Evolutionary conservation across 1,139 yeast species (phyloP), one percentile per base, ranked within the genome.

Genomic region (Scheffersomyces stambukii): DNA sequence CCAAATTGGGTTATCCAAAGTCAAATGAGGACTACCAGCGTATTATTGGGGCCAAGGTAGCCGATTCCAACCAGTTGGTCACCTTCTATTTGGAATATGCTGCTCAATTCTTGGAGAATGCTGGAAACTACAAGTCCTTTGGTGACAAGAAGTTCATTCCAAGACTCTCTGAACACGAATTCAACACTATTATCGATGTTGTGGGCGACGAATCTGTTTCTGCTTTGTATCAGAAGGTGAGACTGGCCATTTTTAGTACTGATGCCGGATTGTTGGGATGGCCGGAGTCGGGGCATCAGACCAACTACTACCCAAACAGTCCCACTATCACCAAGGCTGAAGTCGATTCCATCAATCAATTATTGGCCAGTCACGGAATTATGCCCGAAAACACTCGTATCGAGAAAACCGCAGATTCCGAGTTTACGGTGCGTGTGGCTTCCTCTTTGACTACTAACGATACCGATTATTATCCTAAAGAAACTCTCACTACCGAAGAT

Each of bases 101-200:
- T 6, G 74, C 89, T 17, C 95, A 84, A 56, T 81, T 86, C 48
- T 63, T 86, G 46, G 67, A 81, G 29, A 86, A 86, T 54, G 66
- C 81, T 50, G 96, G 96, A 39, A 86, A 86, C 54, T 86, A 76
- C 66, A 85, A 84, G 59, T 81, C 93, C 1, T 86, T 86, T 57
- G 96, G 96, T 38, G 95, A 86, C 57, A 75, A 75, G 41, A 86
- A 86, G 57, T 85, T 85, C 50, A 67, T 86, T 41, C 96, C 96
- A 21, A 61, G 75, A 26, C 47, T 84, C 23, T 30, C 65, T 1
- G 46, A 43, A 22, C 70, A 57, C 1, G 65, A 67, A 4, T 79
- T 85, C 42, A 70, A 61, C 35, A 42, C 58, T 13, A 53, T 78
- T 28, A 60, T 77, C 18, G 53, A 55, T 15, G 41, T 66, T n/a